These are phyloP conservation scores for Sideroxylon spinosum DNA, from an alignment of 179 eudicot genomes.

Conservation along the genomic window DNA sequence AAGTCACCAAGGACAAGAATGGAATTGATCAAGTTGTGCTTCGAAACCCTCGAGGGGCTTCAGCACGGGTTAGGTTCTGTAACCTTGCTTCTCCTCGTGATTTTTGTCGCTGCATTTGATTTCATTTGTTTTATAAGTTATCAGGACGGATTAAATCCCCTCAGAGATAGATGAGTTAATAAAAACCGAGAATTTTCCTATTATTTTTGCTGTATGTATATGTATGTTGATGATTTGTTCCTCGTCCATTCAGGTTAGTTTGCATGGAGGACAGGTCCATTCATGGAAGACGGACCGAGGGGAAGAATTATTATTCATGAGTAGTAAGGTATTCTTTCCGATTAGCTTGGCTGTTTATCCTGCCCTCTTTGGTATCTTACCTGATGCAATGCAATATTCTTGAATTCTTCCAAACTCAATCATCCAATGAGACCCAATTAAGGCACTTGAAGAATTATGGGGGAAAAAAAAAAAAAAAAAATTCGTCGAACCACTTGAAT, in stretches of 20 bases:
- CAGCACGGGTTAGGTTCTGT: constrained; percentile 42
- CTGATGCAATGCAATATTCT: neutral
- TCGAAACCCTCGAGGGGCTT: constrained; percentile 56
- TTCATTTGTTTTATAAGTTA: neutral
- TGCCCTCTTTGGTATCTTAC: neutral
- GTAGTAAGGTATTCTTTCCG: constrained; percentile 59
- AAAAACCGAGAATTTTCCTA: neutral
- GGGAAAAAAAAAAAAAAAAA: no score
- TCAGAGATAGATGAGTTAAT: neutral
- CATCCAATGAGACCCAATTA: neutral
- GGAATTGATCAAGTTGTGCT: constrained; percentile 56
- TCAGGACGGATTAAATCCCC: neutral
- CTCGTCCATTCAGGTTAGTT: constrained; percentile 54
- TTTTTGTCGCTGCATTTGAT: neutral
- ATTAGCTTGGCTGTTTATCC: constrained; percentile 1
- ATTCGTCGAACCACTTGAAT: no score
- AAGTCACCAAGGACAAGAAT: constrained; percentile 53
- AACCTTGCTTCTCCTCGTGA: neutral
- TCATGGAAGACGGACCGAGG: constrained; percentile 84
- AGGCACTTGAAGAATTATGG: no score
- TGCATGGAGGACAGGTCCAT: constrained; percentile 89
- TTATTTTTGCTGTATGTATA: neutral
- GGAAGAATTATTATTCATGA: constrained; percentile 73
- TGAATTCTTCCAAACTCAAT: neutral
- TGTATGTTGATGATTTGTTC: constrained; percentile 7